These are phyloP conservation scores for Leccinum incarnatum DNA, from an alignment of 768 basidiomycete species.

Conservation along the genomic window DNA sequence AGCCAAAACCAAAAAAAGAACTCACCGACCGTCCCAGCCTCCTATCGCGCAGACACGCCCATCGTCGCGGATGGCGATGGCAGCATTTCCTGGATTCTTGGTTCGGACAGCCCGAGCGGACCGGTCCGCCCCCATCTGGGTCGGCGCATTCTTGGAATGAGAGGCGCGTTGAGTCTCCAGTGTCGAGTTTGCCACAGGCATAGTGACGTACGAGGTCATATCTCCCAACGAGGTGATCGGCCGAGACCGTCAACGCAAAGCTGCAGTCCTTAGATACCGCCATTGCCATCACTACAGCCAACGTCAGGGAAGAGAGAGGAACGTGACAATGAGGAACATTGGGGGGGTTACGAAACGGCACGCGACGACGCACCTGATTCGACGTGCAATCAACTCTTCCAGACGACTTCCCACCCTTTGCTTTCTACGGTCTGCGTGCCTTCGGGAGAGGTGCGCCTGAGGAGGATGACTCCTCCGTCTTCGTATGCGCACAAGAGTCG, in stretches of 20 bases:
- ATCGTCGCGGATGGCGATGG: conserved; percentile 40
- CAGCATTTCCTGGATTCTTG: too few species aligned
- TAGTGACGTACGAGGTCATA: conserved; percentile 50
- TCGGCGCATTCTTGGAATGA: conserved; percentile 4
- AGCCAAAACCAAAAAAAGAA: conserved; percentile 3
- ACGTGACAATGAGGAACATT: not conserved
- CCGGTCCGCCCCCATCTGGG: conserved; percentile 12
- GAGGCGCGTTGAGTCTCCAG: not conserved
- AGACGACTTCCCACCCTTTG: conserved; percentile 69
- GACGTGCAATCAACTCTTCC: conserved; percentile 64
- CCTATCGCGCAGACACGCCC: conserved; percentile 82
- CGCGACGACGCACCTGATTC: conserved; percentile 58
- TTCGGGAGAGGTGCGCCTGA: conserved; percentile 41
- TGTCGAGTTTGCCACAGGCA: not conserved
- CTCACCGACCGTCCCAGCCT: conserved; percentile 84
- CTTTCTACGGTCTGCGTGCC: conserved; percentile 57
- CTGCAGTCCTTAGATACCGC: not conserved
- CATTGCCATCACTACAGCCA: conserved; percentile 75
- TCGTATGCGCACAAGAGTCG: conserved; percentile 79
- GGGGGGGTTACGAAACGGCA: too few species aligned
- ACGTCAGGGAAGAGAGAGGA: not conserved
- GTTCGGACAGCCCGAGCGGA: too few species aligned
- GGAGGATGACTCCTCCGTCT: conserved; percentile 76
- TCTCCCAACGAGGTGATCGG: conserved; percentile 70
- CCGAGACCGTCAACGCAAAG: conserved; percentile 23